phyloP scores from a whole-genome alignment of 345 rosid species.

The Citrus inodora region DNA sequence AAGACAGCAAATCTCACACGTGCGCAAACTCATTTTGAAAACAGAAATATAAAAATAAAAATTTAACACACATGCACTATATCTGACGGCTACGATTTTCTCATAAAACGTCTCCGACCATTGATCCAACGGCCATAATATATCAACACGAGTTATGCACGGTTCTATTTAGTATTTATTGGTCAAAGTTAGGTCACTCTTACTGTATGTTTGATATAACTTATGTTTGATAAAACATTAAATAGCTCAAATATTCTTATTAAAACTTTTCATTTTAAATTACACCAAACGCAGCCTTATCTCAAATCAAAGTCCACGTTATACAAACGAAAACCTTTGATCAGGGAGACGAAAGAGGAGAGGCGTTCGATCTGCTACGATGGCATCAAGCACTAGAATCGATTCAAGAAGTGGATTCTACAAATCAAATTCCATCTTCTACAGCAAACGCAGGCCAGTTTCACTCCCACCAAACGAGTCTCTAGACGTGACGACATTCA shows the following conservation, averaged over 20 bases:
- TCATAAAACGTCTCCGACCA: neutral
- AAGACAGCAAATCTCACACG: neutral
- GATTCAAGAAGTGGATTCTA: conserved; percentile 67
- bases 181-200: neutral
- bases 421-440: conserved; percentile 52
- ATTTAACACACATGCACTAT: no score
- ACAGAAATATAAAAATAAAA: neutral
- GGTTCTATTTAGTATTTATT: no score
- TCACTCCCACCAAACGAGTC: conserved; percentile 51
- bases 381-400: conserved; percentile 10
- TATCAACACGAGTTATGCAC: no score
- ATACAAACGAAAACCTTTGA: neutral
- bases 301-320: no score
- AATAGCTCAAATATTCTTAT: no score
- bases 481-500: conserved; percentile 73
- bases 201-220: neutral
- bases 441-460: conserved; percentile 63
- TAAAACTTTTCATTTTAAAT: no score
- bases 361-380: neutral
- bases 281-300: no score
- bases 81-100: neutral
- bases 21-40: neutral
- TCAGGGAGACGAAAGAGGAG: neutral
- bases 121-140: no score
- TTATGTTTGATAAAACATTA: no score